Conservation (phyloP, 495 filamentous ascomycete genomes). For the Penicillium ucsense region DNA sequence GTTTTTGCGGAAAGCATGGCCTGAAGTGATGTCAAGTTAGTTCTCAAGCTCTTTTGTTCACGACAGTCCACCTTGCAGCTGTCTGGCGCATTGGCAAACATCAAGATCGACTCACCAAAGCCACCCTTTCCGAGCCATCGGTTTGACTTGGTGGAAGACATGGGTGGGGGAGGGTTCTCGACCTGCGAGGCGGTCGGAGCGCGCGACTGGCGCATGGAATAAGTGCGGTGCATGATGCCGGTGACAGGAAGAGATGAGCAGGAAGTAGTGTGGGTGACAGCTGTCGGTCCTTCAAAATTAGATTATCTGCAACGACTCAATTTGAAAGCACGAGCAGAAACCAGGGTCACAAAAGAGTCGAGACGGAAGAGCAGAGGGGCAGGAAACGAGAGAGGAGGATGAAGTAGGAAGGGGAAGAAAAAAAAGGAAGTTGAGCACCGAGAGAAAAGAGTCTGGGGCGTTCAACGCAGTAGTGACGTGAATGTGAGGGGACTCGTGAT, state of each 20-base stretch:
- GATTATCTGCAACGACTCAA: no score
- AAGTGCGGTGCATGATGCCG: constrained; percentile 86
- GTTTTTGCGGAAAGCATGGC: constrained; percentile 87
- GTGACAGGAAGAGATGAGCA: background rate
- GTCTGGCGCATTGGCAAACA: no score
- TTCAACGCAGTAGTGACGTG: constrained; percentile 38
- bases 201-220: constrained; percentile 95
- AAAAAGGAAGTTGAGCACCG: constrained; percentile 6
- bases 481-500: constrained; percentile 6
- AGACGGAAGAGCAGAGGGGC: background rate
- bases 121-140: constrained; percentile 79
- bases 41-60: background rate
- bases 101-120: constrained; percentile 53
- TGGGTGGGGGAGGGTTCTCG: constrained; percentile 87
- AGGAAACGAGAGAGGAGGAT: background rate
- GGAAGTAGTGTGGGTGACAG: no score
- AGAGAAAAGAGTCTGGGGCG: constrained; percentile 9
- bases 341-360: no score
- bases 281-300: no score
- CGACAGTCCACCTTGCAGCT: background rate
- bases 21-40: constrained; percentile 39
- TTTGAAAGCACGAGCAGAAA: no score
- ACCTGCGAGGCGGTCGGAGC: constrained; percentile 82
- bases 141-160: constrained; percentile 81
- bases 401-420: background rate